Conservation (phyloP, 257 asterid species). For the Eustoma russellianum region DNA sequence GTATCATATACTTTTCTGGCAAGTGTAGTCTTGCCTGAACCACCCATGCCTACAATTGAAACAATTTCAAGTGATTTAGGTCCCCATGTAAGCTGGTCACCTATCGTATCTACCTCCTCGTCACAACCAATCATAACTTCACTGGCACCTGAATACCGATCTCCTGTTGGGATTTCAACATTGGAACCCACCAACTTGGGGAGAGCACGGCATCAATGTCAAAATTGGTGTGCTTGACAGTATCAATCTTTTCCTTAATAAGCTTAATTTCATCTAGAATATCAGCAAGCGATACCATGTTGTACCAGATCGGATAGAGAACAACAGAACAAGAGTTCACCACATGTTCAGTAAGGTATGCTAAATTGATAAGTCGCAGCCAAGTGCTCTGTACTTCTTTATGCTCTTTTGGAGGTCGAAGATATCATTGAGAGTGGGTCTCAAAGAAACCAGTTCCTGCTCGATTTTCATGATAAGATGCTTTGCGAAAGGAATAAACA, state of each 20-base stretch:
- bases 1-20: not conserved
- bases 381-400: not conserved
- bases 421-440: not conserved
- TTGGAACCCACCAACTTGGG: too few relatives aligned
- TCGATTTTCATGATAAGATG: not conserved
- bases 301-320: conserved; percentile 1
- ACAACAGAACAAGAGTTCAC: conserved; percentile 2
- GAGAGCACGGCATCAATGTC: too few relatives aligned
- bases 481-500: not conserved
- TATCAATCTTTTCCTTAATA: not conserved
- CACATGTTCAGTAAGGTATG: conserved; percentile 7
- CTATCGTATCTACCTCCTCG: not conserved
- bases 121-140: not conserved
- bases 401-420: not conserved
- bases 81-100: not conserved
- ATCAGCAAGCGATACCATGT: not conserved
- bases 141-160: too few relatives aligned
- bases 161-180: not conserved
- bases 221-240: not conserved
- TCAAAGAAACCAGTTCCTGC: not conserved
- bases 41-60: not conserved
- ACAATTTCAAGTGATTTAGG: not conserved
- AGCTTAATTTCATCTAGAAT: not conserved
- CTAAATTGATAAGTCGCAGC: not conserved
- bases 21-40: not conserved